These are phyloP conservation scores for Cinnamomum chago DNA, from an alignment of 164 flowering plant species.

Conservation along the genomic window DNA sequence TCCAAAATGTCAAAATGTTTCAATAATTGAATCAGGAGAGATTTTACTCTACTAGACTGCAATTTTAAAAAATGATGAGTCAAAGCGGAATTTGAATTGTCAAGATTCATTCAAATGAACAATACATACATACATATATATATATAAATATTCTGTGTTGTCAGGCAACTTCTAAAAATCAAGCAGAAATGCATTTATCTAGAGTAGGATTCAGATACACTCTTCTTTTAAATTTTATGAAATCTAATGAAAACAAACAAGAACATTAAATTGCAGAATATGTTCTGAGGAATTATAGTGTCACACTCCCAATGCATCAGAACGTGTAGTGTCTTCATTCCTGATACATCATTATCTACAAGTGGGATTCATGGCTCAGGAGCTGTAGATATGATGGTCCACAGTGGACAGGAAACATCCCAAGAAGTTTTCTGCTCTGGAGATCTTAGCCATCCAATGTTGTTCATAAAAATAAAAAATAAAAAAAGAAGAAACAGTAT, in stretches of 20 bases:
- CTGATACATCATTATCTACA: background rate
- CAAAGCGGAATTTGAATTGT: background rate
- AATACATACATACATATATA: background rate
- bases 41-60: background rate
- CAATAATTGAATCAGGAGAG: background rate
- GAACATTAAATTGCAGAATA: background rate
- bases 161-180: no score
- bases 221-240: background rate
- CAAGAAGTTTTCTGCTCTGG: background rate
- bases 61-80: background rate
- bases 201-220: background rate
- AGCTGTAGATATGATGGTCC: background rate
- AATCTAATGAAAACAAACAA: background rate
- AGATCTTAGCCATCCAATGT: background rate
- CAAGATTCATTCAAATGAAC: background rate
- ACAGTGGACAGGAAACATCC: background rate
- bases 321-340: background rate
- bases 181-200: no score
- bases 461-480: background rate
- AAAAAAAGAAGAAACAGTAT: background rate
- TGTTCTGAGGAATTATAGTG: background rate
- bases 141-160: background rate
- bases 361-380: background rate
- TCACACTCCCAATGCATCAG: background rate
- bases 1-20: conserved; percentile 9